Evolutionary conservation across 2,329 filamentous ascomycete genomes (phyloP), one percentile per base, ranked within the genome.

Genomic region (Paracoccidioides brasiliensis): DNA sequence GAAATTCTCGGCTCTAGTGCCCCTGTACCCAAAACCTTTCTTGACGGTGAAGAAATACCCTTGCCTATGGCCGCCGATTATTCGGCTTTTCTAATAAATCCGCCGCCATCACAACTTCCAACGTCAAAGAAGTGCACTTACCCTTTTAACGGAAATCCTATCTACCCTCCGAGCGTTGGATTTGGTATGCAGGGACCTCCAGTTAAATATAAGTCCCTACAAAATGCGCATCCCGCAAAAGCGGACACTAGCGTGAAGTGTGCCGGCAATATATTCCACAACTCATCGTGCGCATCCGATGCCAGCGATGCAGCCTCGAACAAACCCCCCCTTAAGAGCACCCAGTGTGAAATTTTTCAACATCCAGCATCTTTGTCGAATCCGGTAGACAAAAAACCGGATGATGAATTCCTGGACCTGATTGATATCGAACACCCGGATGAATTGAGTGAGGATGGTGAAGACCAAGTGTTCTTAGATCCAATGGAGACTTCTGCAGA

Each of bases 341-440:
- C 4, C 3, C 37, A 33, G 1, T 28, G 14, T 41, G 37, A 32
- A 41, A 14, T 63, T 42, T 62, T 62, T 44, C 58, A 63, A 9
- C 37, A 50, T 37, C 22, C 44, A 32, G 38, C 35, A 37, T 6
- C 37, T 37, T 35, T 37, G 3, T 38, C 40, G 9, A 46, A 41
- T 3, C 14, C 22, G 12, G 53, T 52, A 14, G 51, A 14, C 5
- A 30, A 54, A 14, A 44, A 54, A 22, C 28, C 57, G 15, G 56
- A 58, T 15, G 62, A 63, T 15, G 52, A 58, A 37, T 50, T 61
- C 15, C 50, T 52, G 38, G 60, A 61, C 32, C 40, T 63, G 37
- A 58, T 65, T 52, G 64, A 66, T 52, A 59, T 64, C 44, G 63
- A 64, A 38, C 61, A 71, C 53, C 70, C 70, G 3, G 69, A 72